Percentiles rank a stretch among this genome's conserved stretches.
Conservation (phyloP, 2,329 filamentous ascomycete species). For the Penicillium sp. region DNA sequence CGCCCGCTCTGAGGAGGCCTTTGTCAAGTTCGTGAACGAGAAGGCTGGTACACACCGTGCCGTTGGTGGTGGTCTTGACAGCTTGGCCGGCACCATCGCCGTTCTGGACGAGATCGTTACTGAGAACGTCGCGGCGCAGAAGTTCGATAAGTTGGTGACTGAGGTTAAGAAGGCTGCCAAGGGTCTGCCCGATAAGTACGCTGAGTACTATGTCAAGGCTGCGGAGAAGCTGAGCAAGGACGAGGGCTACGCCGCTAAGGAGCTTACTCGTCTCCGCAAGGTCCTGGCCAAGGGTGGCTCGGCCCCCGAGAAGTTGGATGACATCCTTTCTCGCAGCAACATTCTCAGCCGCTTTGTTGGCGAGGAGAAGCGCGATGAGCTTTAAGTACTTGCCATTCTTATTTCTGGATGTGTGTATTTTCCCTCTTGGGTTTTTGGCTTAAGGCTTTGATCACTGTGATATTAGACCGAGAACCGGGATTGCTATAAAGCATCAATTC, state of each 20-base stretch:
- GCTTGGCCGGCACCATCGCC: slow-evolving; percentile 76
- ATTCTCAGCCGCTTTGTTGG: slow-evolving; percentile 75
- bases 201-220: slow-evolving; percentile 90
- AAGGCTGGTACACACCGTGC: slow-evolving; percentile 84
- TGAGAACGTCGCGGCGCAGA: slow-evolving; percentile 64
- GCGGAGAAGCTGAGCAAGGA: slow-evolving; percentile 80
- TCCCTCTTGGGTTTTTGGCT: slow-evolving; percentile 12
- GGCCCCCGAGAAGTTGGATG: slow-evolving; percentile 81
- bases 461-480: background rate
- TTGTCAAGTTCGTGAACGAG: slow-evolving; percentile 80
- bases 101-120: slow-evolving; percentile 72
- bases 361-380: slow-evolving; percentile 64
- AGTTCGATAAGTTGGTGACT: slow-evolving; percentile 62
- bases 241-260: slow-evolving; percentile 78
- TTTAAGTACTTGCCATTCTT: slow-evolving; percentile 48
- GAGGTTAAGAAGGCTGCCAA: slow-evolving; percentile 72
- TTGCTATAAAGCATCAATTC: background rate
- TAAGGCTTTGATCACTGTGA: background rate
- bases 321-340: slow-evolving; percentile 82
- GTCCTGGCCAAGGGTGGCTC: slow-evolving; percentile 84
- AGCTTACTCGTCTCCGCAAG: slow-evolving; percentile 74
- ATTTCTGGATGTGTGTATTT: slow-evolving; percentile 19
- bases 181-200: slow-evolving; percentile 73
- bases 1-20: slow-evolving; percentile 70
- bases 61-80: slow-evolving; percentile 75